Evolutionary conservation across 2,329 filamentous ascomycete genomes (phyloP).

Genomic region (Stagonosporopsis cucurbitacearum): DNA sequence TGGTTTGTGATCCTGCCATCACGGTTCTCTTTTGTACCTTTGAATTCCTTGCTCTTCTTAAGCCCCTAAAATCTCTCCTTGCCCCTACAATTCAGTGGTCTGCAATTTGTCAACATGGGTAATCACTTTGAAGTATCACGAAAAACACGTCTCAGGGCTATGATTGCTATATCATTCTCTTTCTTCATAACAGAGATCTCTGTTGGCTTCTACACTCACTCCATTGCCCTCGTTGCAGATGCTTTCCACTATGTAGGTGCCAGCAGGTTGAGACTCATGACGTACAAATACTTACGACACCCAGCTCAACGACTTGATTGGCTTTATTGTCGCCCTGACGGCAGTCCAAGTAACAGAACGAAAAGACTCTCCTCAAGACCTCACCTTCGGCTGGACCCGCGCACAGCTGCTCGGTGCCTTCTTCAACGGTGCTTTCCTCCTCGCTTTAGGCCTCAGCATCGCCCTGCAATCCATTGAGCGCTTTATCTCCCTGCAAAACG

Average conservation of each 20-base stretch:
- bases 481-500: slow-evolving; percentile 63
- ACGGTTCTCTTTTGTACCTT: slow-evolving; percentile 13
- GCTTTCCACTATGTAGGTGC: slow-evolving; percentile 67
- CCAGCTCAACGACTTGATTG: slow-evolving; percentile 73
- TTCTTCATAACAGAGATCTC: slow-evolving; percentile 59
- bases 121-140: slow-evolving; percentile 37
- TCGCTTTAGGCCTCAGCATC: slow-evolving; percentile 75
- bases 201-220: slow-evolving; percentile 73
- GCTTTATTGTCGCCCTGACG: slow-evolving; percentile 70
- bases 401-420: slow-evolving; percentile 77
- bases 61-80: background rate
- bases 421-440: slow-evolving; percentile 78
- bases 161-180: slow-evolving; percentile 55
- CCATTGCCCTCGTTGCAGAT: slow-evolving; percentile 75
- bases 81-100: background rate
- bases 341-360: slow-evolving; percentile 66
- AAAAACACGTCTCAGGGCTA: slow-evolving; percentile 44
- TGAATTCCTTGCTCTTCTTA: slow-evolving; percentile 7
- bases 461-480: slow-evolving; percentile 75
- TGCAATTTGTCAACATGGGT: slow-evolving; percentile 17
- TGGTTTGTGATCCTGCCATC: slow-evolving; percentile 14
- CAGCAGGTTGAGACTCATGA: background rate
- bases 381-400: slow-evolving; percentile 79
- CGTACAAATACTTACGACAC: background rate
- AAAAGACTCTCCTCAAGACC: slow-evolving; percentile 61